Base-by-base conservation (phyloP, 78 protist species). In the Dictyostelium citrinum region DNA sequence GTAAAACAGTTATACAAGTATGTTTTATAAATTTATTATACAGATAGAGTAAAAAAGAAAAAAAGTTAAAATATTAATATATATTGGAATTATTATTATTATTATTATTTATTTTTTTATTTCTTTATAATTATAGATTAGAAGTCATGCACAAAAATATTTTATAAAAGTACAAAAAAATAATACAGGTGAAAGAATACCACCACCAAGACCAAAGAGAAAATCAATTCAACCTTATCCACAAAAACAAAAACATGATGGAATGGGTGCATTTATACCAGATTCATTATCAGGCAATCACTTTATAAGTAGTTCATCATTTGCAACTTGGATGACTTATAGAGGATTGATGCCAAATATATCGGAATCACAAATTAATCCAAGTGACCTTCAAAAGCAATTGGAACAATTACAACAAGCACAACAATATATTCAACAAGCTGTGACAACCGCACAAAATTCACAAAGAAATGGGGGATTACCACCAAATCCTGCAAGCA, bases 91-190 rank as follows among this genome's bases (percentile, higher is more conserved):
- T 22, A 58, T 22, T n/a, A n/a, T n/a, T n/a, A n/a, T n/a, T n/a
- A n/a, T n/a, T n/a, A n/a, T n/a, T n/a, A n/a, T n/a, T n/a, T n/a
- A n/a, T n/a, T n/a, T n/a, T n/a, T n/a, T n/a, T n/a, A n/a, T n/a
- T n/a, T n/a, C n/a, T n/a, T n/a, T n/a, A n/a, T n/a, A n/a, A n/a
- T 35, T 68, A 45, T 27, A 91, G 95, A 95, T 95, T 16, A 86
- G 97, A 49, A 95, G 97, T 79, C 97, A 95, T 83, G 97, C 97
- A 27, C 97, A 95, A 76, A 95, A 95, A 49, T 90, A 90, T 88
- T 95, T 95, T 72, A 77, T 90, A n/a, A 90, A 82, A 29, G 95
- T 95, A 35, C 83, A 70, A 71, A 91, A 83, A 81, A 91, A 91
- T 17, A 91, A 91, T 71, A 91, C 95, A 43, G 95, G 95, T 58